Base-by-base conservation (phyloP, 768 basidiomycete genomes). In the Podaxis sp. region DNA sequence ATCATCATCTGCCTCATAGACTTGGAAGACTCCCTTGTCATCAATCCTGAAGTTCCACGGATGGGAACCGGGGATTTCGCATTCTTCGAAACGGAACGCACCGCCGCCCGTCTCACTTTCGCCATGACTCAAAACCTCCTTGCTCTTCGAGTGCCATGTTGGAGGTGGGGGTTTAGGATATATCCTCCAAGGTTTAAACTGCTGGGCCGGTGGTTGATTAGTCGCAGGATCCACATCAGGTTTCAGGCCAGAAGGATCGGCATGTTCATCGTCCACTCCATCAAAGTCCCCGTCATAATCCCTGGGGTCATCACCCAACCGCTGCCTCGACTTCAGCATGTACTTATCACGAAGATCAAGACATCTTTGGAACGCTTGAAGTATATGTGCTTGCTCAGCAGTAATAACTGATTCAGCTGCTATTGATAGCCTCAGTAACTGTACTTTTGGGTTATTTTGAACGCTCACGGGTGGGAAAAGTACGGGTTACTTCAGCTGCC, bases 281-380 rank as follows among this genome's bases (percentile, higher is more conserved):
- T 77, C 76, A 70, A 96, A 95, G 12, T 78, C 67, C 0, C 87
- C 91, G 66, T 98, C 97, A 72, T 96, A 85, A 73, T 98, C 94
- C 64, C 85, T 82, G 0, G 97, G 97, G 73, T 98, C 92, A 75
- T 98, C 97, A 2, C 96, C 97, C 2, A 98, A 85, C 58, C 94
- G 83, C 72, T 99, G 97, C 3, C 88, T 83, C 1, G 96, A 98
- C 63, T 85, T 84, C 5, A 79, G 66, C 78, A 97, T 95, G 78
- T 98, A 99, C 76, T 98, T 98, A 78, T 98, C 96, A 27, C 97
- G 90, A 19, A 98, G 79, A 58, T 91, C 86, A 52, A 98, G 86
- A 71, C 96, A 98, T 69, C 81, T 86, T 63, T 90, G 86, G 70
- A 98, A 85, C 1, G 89, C 82, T 64, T 87, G 81, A 64, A 91